Percentiles rank a stretch among this genome's conserved stretches.
phyloP scores from a whole-genome alignment of 2,329 filamentous ascomycete species.

The Aspergillus puulaauensis region DNA sequence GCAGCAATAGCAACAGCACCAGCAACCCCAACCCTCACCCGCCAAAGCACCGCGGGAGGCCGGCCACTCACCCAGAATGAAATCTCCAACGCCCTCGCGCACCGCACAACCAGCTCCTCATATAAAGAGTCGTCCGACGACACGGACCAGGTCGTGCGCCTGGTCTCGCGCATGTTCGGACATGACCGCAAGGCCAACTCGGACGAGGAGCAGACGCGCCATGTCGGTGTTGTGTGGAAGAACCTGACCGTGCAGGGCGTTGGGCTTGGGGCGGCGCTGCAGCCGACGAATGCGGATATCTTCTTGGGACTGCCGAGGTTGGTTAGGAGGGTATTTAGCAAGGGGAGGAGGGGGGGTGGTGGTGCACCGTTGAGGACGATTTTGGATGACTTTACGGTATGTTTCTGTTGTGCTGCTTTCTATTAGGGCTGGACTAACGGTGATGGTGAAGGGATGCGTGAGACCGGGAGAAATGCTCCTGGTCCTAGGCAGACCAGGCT shows the following conservation, averaged over 20 bases:
- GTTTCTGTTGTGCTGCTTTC: neutral
- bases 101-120: slow-evolving; percentile 25
- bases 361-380: slow-evolving; percentile 61
- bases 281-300: slow-evolving; percentile 57
- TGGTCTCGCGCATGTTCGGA: slow-evolving; percentile 73
- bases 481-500: slow-evolving; percentile 42
- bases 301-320: slow-evolving; percentile 52
- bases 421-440: neutral
- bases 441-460: slow-evolving; percentile 35
- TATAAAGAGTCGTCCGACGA: slow-evolving; percentile 26
- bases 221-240: slow-evolving; percentile 69
- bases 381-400: slow-evolving; percentile 59
- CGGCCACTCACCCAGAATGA: slow-evolving; percentile 16
- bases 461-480: slow-evolving; percentile 42
- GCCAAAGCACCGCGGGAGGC: neutral
- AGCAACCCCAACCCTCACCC: neutral
- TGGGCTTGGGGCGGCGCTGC: slow-evolving; percentile 63
- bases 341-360: slow-evolving; percentile 27
- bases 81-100: slow-evolving; percentile 24
- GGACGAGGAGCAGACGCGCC: slow-evolving; percentile 68
- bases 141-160: slow-evolving; percentile 30
- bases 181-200: slow-evolving; percentile 62
- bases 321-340: slow-evolving; percentile 45
- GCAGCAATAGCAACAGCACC: too few relatives aligned
- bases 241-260: slow-evolving; percentile 69